These are phyloP conservation scores for Apiotrichum porosum DNA, from an alignment of 1,284 basidiomycete species.

Conservation along the genomic window DNA sequence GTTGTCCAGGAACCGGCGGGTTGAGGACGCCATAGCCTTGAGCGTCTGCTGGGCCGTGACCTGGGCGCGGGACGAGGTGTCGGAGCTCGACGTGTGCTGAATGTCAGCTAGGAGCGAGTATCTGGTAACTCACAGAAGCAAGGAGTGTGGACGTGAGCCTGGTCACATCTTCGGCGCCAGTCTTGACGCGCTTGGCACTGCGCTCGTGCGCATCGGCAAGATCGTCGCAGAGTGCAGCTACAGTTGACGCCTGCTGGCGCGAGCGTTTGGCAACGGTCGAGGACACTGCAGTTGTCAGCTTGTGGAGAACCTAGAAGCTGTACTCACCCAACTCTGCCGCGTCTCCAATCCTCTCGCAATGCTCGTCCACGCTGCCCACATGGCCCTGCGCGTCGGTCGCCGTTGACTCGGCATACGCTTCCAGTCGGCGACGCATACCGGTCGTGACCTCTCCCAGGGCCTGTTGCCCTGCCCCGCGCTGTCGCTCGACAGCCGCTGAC, in stretches of 20 bases:
- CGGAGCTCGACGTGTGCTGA: conserved; percentile 23
- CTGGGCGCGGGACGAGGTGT: conserved; percentile 18
- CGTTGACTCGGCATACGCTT: conserved; percentile 26
- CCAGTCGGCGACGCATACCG: conserved; percentile 22
- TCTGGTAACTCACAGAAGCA: conserved; percentile 22
- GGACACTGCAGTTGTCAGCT: conserved; percentile 5
- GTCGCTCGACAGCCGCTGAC: conserved; percentile 3
- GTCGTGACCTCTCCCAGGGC: conserved; percentile 25
- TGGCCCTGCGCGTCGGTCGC: conserved; percentile 22
- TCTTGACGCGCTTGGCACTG: not conserved
- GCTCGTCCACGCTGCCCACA: conserved; percentile 22
- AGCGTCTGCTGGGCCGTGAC: conserved; percentile 22
- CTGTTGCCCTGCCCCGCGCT: conserved; percentile 8
- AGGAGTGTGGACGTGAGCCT: conserved; percentile 21
- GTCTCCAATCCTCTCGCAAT: conserved; percentile 21
- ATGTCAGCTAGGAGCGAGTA: conserved; percentile 2
- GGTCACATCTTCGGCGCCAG: conserved; percentile 13
- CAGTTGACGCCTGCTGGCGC: not conserved
- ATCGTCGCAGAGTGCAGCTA: conserved; percentile 7
- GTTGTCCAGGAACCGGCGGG: conserved; percentile 34
- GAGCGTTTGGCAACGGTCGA: not conserved
- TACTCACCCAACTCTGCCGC: conserved; percentile 25
- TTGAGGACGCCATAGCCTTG: conserved; percentile 24
- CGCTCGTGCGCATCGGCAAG: not conserved
- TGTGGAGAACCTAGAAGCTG: fast-evolving